phyloP scores from a whole-genome alignment of 2,329 filamentous ascomycete species.

The Colletotrichum sp. region DNA sequence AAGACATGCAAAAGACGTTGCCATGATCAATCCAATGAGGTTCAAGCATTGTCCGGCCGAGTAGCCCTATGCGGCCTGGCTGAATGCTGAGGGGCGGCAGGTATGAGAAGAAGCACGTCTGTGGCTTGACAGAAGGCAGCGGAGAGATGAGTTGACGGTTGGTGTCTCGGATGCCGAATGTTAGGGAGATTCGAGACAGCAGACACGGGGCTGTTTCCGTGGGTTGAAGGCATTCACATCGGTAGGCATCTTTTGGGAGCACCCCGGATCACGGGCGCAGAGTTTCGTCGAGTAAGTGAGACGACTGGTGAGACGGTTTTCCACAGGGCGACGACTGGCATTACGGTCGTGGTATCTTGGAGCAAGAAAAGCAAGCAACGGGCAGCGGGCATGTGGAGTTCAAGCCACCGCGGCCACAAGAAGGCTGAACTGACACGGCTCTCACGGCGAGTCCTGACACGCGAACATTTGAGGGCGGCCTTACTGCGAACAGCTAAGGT shows the following conservation, averaged over 20 bases:
- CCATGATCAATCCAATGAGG: slow-evolving; percentile 6
- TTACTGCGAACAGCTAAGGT: neutral
- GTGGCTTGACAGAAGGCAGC: slow-evolving; percentile 1
- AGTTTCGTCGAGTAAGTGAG: neutral
- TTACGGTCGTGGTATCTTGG: neutral
- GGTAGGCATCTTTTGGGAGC: neutral
- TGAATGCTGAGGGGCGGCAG: slow-evolving; percentile 13
- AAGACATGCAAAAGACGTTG: slow-evolving; percentile 24
- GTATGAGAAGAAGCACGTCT: neutral
- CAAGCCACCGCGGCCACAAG: neutral
- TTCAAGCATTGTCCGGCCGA: neutral
- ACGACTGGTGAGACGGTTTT: neutral
- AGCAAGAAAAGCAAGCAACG: neutral
- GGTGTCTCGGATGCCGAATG: neutral
- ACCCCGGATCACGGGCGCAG: neutral
- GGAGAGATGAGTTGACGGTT: neutral
- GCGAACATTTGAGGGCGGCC: neutral
- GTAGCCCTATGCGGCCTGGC: slow-evolving; percentile 20
- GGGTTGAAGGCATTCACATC: neutral
- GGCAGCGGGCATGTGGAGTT: neutral
- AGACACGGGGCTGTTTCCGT: neutral
- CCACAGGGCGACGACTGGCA: slow-evolving; percentile 10
- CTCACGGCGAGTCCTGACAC: neutral
- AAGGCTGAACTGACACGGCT: neutral
- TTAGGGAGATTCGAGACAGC: neutral